These are phyloP conservation scores for Candida ipomoeae DNA, from an alignment of 805 yeast species.

Conservation along the genomic window DNA sequence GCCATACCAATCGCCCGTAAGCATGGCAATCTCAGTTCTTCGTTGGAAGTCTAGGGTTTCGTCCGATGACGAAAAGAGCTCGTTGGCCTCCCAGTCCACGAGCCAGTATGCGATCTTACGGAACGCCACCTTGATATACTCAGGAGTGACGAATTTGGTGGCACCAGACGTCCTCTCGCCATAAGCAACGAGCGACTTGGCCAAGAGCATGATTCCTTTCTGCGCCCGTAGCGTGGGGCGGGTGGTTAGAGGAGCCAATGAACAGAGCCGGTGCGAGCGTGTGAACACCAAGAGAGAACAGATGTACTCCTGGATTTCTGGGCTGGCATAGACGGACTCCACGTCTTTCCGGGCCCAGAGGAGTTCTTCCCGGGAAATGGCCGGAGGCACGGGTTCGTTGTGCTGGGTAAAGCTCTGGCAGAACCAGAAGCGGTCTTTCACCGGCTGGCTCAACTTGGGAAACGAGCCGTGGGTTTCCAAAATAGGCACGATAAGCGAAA, in stretches of 20 bases:
- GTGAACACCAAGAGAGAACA: constrained; percentile 35
- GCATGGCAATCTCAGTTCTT: constrained; percentile 27
- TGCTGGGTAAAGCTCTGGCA: constrained; percentile 12
- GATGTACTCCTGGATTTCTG: constrained; percentile 34
- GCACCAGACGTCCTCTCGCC: background rate
- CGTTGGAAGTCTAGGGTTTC: constrained; percentile 14
- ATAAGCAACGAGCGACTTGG: constrained; percentile 27
- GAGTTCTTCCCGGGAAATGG: background rate
- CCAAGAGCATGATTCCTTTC: constrained; percentile 26
- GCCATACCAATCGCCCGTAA: constrained; percentile 44
- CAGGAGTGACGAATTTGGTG: constrained; percentile 33
- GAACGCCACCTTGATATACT: constrained; percentile 33
- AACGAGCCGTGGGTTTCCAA: constrained; percentile 4
- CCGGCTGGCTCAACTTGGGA: constrained; percentile 12
- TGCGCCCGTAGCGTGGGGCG: constrained; percentile 32
- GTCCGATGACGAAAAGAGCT: constrained; percentile 10
- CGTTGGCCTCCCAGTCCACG: constrained; percentile 38
- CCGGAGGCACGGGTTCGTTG: background rate
- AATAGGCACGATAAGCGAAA: constrained; percentile 12
- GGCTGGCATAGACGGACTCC: constrained; percentile 24
- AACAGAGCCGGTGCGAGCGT: constrained; percentile 36
- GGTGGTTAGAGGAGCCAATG: constrained; percentile 35
- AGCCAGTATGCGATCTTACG: constrained; percentile 41
- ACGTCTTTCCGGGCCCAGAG: constrained; percentile 7
- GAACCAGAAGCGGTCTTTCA: constrained; percentile 19